Evolutionary conservation across 2,329 filamentous ascomycete genomes (phyloP).

Genomic region (Diaporthe ilicicola): DNA sequence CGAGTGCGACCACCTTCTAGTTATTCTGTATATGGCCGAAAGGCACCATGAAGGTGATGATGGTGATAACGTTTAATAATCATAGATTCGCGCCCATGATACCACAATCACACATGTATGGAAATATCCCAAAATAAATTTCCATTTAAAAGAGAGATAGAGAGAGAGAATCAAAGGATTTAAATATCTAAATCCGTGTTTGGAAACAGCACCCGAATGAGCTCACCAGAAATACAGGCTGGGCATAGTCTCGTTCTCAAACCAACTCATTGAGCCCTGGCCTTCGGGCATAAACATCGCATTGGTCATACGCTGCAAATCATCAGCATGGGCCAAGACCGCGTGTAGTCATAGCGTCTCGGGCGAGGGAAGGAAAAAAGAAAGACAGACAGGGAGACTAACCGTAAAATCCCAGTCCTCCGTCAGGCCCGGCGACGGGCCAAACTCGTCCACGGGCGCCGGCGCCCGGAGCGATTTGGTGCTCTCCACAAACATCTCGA

Average conservation of each 20-base stretch:
- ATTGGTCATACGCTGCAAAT: constrained; percentile 15
- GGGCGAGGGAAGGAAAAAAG: not conserved
- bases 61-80: not conserved
- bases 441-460: not conserved
- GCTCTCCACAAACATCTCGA: constrained; percentile 44
- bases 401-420: constrained; percentile 28
- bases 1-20: not conserved
- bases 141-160: not conserved
- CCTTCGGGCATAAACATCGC: constrained; percentile 19
- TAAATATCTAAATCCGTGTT: not conserved
- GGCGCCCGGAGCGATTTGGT: constrained; percentile 27
- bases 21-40: constrained; percentile 31
- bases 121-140: not conserved
- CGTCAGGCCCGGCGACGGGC: constrained; percentile 25
- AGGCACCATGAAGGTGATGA: constrained; percentile 21
- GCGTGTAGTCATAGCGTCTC: not conserved
- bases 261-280: constrained; percentile 9
- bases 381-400: not conserved
- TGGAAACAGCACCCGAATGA: not conserved
- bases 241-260: constrained; percentile 9
- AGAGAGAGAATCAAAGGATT: not conserved
- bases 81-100: constrained; percentile 21
- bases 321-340: not conserved
- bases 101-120: not conserved
- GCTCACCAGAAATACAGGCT: constrained; percentile 24